Percentiles rank a stretch among this genome's conserved stretches.
These are phyloP conservation scores for Avena eriantha DNA, from an alignment of 176 grass and related monocot genomes.

Conservation along the genomic window DNA sequence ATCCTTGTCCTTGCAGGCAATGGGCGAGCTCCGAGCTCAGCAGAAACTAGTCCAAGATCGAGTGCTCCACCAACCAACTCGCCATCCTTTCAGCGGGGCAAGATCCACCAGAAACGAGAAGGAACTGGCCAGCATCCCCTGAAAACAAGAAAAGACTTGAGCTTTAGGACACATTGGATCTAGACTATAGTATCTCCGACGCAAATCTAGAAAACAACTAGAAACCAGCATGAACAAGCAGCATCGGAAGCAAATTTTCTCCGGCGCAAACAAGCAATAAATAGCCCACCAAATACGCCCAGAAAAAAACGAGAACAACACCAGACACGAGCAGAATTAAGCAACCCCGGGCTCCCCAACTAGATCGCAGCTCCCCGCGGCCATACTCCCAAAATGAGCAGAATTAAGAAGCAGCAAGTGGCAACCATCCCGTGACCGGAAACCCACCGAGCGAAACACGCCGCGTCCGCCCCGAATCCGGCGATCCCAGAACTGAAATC, in stretches of 20 bases:
- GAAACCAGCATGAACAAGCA: background rate
- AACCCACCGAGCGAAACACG: background rate
- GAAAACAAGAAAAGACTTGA: constrained; percentile 26
- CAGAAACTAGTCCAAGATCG: constrained; percentile 32
- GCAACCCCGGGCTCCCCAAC: background rate
- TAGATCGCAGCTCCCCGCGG: background rate
- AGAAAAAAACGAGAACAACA: background rate
- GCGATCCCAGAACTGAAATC: constrained; percentile 28
- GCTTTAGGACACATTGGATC: constrained; percentile 44
- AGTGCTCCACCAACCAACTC: constrained; percentile 19
- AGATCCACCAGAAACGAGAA: constrained; percentile 50
- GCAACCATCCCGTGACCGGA: background rate
- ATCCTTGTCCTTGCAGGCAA: constrained; percentile 58
- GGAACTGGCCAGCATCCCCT: background rate
- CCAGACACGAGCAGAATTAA: constrained; percentile 23
- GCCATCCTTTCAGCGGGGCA: constrained; percentile 30
- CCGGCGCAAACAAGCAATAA: background rate
- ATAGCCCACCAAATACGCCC: constrained; percentile 31
- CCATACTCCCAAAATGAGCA: background rate
- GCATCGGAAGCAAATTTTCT: constrained; percentile 11
- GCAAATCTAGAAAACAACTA: constrained; percentile 28
- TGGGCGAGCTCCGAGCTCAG: background rate
- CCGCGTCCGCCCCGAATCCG: constrained; percentile 20
- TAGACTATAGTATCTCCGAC: background rate
- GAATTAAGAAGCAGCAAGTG: constrained; percentile 28